phyloP scores from a whole-genome alignment of 2,329 filamentous ascomycete species.

The Amylocarpus encephaloides region DNA sequence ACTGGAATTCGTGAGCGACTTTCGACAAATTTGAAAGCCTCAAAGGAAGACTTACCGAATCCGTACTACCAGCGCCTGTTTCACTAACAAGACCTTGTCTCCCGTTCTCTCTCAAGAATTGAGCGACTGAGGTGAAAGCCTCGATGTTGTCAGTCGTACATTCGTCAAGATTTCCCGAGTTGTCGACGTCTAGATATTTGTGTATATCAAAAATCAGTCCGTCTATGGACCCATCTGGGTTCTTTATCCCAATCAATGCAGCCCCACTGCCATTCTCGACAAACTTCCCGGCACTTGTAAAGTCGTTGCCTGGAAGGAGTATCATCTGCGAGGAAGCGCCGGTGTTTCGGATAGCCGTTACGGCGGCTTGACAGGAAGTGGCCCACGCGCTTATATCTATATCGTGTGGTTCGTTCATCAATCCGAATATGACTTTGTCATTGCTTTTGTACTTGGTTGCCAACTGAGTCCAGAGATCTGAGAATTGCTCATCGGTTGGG shows the following conservation, averaged over 20 bases:
- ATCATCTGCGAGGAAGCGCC: constrained; percentile 58
- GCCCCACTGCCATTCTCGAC: constrained; percentile 44
- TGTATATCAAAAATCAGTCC: constrained; percentile 52
- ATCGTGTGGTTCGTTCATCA: constrained; percentile 56
- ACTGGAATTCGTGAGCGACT: constrained; percentile 6
- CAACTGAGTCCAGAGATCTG: constrained; percentile 50
- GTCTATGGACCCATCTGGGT: constrained; percentile 49
- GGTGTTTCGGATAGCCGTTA: constrained; percentile 56
- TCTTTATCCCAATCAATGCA: constrained; percentile 46
- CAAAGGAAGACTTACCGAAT: constrained; percentile 10
- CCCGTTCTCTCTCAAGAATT: constrained; percentile 41
- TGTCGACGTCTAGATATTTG: constrained; percentile 55
- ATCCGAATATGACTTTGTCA: constrained; percentile 51
- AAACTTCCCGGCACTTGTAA: constrained; percentile 44
- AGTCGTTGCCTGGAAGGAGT: constrained; percentile 57
- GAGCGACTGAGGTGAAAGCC: constrained; percentile 41
- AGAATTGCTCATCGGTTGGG: constrained; percentile 51
- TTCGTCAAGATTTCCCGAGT: constrained; percentile 44
- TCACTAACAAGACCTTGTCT: constrained; percentile 44
- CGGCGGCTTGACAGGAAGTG: constrained; percentile 51
- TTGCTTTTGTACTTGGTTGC: constrained; percentile 49
- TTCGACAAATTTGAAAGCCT: background rate
- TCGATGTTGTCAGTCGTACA: constrained; percentile 49
- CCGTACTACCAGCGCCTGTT: constrained; percentile 37
- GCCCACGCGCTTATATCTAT: constrained; percentile 47